Conservation (phyloP, 805 yeast species). For the Barnettozyma botsteinii region DNA sequence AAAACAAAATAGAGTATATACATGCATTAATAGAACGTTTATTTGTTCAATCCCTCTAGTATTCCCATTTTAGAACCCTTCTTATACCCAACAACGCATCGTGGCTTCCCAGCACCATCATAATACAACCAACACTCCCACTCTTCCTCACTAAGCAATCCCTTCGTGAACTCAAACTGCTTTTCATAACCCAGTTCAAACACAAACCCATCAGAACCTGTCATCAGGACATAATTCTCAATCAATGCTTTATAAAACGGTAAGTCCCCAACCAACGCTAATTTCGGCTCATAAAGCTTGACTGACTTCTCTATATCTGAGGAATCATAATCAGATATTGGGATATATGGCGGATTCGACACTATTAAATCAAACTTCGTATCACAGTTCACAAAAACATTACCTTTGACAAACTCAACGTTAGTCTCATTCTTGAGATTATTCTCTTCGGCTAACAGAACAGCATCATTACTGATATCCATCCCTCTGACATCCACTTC, state of each 20-base stretch:
- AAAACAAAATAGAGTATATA: no score
- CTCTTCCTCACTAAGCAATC: conserved; percentile 10
- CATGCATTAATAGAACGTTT: neutral
- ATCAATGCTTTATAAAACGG: conserved; percentile 64
- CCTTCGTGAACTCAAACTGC: conserved; percentile 46
- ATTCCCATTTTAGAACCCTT: conserved; percentile 17
- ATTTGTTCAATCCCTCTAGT: conserved; percentile 8
- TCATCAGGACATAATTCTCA: conserved; percentile 34
- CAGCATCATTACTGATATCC: conserved; percentile 7
- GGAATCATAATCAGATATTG: conserved; percentile 36
- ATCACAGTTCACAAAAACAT: conserved; percentile 8
- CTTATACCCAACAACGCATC: conserved; percentile 66
- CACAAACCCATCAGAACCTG: conserved; percentile 51
- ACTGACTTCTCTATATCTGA: conserved; percentile 58
- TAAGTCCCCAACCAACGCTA: conserved; percentile 73
- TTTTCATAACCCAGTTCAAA: conserved; percentile 66
- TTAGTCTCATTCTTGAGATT: neutral
- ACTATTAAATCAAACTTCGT: conserved; percentile 46
- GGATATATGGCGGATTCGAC: conserved; percentile 92
- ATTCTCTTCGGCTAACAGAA: conserved; percentile 42
- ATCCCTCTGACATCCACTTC: conserved; percentile 57
- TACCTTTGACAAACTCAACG: conserved; percentile 7
- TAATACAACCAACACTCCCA: conserved; percentile 47
- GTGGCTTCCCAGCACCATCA: conserved; percentile 46
- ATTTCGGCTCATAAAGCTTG: conserved; percentile 60